A percentile compares a stretch with the other conserved stretches of the same genome.
phyloP scores from a whole-genome alignment of 306 rosid genomes.

The Cucumis cinereus region DNA sequence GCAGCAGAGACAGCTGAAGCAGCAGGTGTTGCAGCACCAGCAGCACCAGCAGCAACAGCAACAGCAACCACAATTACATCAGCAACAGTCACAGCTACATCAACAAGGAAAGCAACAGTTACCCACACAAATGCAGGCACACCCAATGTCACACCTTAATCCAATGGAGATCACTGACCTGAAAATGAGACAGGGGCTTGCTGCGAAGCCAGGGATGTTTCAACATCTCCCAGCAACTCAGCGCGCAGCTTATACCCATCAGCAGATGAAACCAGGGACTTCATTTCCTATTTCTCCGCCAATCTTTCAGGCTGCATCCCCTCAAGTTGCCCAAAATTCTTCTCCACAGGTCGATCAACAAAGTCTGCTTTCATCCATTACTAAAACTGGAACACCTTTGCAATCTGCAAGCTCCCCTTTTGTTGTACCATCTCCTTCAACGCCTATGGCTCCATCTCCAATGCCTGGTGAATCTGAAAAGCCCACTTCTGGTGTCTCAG shows the following conservation, averaged over 20 bases:
- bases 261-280: constrained; percentile 52
- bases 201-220: constrained; percentile 54
- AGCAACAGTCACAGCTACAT: constrained; percentile 36
- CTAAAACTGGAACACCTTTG: constrained; percentile 65
- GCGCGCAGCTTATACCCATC: constrained; percentile 64
- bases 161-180: constrained; percentile 62
- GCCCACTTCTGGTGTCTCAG: constrained; percentile 39
- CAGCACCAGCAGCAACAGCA: constrained; percentile 27
- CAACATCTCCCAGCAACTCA: constrained; percentile 58
- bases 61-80: constrained; percentile 26
- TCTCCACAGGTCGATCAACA: constrained; percentile 92
- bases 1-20: constrained; percentile 51
- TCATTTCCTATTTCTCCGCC: constrained; percentile 62
- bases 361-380: constrained; percentile 32
- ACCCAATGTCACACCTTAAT: constrained; percentile 56
- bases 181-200: constrained; percentile 52
- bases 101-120: constrained; percentile 61
- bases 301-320: constrained; percentile 67
- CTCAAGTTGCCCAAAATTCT: constrained; percentile 75
- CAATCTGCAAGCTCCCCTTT: constrained; percentile 78
- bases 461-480: constrained; percentile 78
- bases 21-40: constrained; percentile 26
- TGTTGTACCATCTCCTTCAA: constrained; percentile 73
- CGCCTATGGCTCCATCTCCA: constrained; percentile 83
- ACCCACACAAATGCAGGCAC: constrained; percentile 48